Evolutionary conservation across 148 eudicot genomes (phyloP).

Genomic region (Oxyria digyna): DNA sequence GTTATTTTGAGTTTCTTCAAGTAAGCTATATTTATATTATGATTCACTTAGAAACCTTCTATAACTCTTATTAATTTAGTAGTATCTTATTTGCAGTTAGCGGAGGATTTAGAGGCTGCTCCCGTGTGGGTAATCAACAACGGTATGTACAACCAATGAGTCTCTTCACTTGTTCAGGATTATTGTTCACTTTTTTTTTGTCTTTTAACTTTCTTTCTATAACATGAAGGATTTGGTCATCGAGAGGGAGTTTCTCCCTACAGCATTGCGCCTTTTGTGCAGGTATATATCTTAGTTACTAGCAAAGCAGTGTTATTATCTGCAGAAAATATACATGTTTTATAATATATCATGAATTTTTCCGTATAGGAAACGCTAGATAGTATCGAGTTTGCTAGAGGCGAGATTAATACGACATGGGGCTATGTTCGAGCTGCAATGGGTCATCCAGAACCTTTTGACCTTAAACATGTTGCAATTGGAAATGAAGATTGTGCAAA

Average conservation of each 20-base stretch:
- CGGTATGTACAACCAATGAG: conserved; percentile 29
- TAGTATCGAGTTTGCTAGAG: conserved; percentile 83
- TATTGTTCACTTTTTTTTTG: neutral
- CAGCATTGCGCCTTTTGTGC: conserved; percentile 44
- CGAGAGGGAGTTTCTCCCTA: conserved; percentile 55
- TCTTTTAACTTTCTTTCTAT: conserved; percentile 4
- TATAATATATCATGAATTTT: neutral
- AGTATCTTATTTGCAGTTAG: conserved; percentile 39
- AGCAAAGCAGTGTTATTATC: neutral
- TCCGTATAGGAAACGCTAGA: conserved; percentile 55
- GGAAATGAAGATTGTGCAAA: conserved; percentile 83
- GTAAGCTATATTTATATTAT: neutral
- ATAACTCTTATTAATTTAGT: neutral
- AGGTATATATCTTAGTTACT: conserved; percentile 34
- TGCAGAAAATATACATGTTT: too few relatives aligned
- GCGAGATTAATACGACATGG: conserved; percentile 53
- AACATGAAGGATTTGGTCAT: conserved; percentile 39
- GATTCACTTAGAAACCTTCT: neutral
- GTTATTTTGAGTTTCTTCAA: conserved; percentile 50
- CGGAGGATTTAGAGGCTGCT: conserved; percentile 81
- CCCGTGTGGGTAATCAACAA: conserved; percentile 92
- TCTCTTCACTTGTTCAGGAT: neutral
- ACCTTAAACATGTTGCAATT: conserved; percentile 68
- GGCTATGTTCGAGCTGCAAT: conserved; percentile 62
- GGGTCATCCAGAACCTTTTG: conserved; percentile 78